Evolutionary conservation across 805 yeast genomes (phyloP), one percentile per base, ranked within the genome.

Genomic region (Saccharomycopsis schoenii): DNA sequence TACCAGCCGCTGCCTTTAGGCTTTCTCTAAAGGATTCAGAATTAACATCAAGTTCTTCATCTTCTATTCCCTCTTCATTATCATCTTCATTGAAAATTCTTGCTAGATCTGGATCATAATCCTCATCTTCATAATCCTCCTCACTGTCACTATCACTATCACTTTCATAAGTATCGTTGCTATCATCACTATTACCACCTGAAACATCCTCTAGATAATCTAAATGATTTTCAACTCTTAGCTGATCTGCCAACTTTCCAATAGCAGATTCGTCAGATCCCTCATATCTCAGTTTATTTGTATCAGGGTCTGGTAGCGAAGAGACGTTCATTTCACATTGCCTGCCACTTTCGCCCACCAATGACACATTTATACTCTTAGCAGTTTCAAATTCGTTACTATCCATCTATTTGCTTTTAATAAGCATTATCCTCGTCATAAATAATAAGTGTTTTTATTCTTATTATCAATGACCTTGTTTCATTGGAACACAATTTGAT

Each of bases 1-100:
- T 84, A 65, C 85, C 85, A 55, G 83, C 80, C 0, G 89, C 93
- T 60, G 80, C 85, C 68, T 89, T 76, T 59, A 88, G 75, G 0
- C 86, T 86, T 68, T 86, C 83, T 73, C 80, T 76, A 64, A 86
- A 82, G 62, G 60, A 24, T 15, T 37, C 60, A 0, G 57, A 42
- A 39, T 58, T 43, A 24, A 62, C 34, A 51, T 74, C 74, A 65
- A 74, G 74, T 55, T 78, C 77, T 47, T 79, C 82, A 62, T 62
- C 65, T 67, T 79, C 71, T 59, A 73, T 70, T 65, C 75, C 57
- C 62, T 65, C 72, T 67, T 39, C 70, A 42, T 63, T 67, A 10
- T 67, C 66, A 56, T 69, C 66, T 36, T 65, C 67, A 54, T 63
- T 54, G 43, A 58, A 15, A 17, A 21, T 29, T 21, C 19, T 37